Evolutionary conservation across 805 yeast genomes (phyloP).

Genomic region (Suhomyces sp.): DNA sequence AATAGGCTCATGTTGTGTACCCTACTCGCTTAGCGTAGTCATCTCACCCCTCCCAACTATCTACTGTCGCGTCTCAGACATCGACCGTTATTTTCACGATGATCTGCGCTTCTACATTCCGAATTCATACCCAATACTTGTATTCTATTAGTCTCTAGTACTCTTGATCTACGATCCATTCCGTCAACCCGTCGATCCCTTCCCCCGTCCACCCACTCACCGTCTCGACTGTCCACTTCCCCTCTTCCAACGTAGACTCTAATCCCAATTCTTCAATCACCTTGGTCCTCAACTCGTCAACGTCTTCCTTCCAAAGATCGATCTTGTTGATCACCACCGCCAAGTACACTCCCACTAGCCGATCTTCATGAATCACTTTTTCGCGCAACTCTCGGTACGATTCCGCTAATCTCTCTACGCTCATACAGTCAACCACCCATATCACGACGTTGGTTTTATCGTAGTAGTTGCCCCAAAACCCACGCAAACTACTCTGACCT

Average conservation of each 20-base stretch:
- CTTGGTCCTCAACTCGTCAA: neutral
- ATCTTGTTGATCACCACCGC: constrained; percentile 70
- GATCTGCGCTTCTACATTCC: neutral
- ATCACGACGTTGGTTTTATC: constrained; percentile 71
- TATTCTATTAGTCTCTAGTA: neutral
- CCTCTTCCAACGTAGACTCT: constrained; percentile 17
- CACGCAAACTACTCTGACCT: constrained; percentile 46
- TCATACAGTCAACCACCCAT: constrained; percentile 80
- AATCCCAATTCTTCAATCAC: constrained; percentile 18
- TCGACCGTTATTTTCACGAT: neutral
- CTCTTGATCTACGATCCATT: constrained; percentile 24
- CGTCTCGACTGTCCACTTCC: constrained; percentile 24
- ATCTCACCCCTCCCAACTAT: neutral
- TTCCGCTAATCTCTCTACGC: constrained; percentile 60
- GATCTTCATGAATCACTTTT: constrained; percentile 61
- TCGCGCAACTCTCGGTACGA: constrained; percentile 61
- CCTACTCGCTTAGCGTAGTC: neutral
- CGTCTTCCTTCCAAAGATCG: constrained; percentile 45
- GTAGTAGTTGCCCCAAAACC: constrained; percentile 76
- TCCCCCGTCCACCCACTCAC: constrained; percentile 38
- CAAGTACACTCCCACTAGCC: constrained; percentile 66
- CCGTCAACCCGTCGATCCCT: constrained; percentile 23
- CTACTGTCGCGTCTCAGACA: neutral
- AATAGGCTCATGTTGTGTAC: neutral
- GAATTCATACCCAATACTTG: neutral